Percentiles rank a stretch among this genome's conserved stretches.
These are phyloP conservation scores for Macrophomina pseudophaseolina DNA, from an alignment of 2,329 filamentous ascomycete species.

Conservation along the genomic window DNA sequence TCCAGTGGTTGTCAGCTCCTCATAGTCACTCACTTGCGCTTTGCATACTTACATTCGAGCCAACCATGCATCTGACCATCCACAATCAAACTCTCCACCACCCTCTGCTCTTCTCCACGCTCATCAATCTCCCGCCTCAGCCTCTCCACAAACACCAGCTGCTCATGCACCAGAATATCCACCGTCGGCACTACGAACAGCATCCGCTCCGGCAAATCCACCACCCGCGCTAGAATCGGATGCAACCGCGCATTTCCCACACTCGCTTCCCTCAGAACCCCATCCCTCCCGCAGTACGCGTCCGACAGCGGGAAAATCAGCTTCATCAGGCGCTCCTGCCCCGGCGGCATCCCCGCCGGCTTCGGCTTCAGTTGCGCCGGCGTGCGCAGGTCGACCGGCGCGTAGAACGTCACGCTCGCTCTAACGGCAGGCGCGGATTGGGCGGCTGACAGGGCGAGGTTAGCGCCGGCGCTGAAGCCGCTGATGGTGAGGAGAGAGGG, in stretches of 20 bases:
- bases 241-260: slow-evolving; percentile 41
- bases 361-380: background rate
- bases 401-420: slow-evolving; percentile 46
- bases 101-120: slow-evolving; percentile 32
- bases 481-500: slow-evolving; percentile 49
- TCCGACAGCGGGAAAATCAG: slow-evolving; percentile 44
- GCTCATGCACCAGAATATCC: slow-evolving; percentile 51
- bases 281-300: slow-evolving; percentile 46
- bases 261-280: slow-evolving; percentile 4
- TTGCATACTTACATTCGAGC: slow-evolving; percentile 33
- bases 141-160: slow-evolving; percentile 46
- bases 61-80: slow-evolving; percentile 42
- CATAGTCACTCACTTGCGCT: background rate
- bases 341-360: background rate
- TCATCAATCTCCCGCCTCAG: slow-evolving; percentile 37
- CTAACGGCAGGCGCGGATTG: slow-evolving; percentile 25
- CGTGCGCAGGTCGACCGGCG: slow-evolving; percentile 32
- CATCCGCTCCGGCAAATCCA: slow-evolving; percentile 46
- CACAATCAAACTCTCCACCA: slow-evolving; percentile 35
- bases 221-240: slow-evolving; percentile 42
- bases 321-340: background rate
- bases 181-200: slow-evolving; percentile 48
- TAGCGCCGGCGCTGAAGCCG: slow-evolving; percentile 53
- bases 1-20: background rate
- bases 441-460: slow-evolving; percentile 47